Percentiles rank a stretch among this genome's conserved stretches.
phyloP scores from a whole-genome alignment of 345 rosid genomes.

The Syzygium grande region DNA sequence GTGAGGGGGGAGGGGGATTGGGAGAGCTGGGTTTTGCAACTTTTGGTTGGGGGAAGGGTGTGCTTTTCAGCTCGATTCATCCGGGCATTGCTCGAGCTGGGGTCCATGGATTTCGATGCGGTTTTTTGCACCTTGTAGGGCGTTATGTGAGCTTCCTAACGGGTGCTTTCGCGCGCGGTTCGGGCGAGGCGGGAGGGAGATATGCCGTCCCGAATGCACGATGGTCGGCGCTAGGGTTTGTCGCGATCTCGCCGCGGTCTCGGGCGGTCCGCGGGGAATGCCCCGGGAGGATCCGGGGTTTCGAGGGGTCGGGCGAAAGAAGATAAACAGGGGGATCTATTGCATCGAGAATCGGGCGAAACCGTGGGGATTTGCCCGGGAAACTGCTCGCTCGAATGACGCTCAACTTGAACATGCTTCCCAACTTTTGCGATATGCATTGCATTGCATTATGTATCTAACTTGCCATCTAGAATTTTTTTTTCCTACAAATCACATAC shows the following conservation, averaged over 20 bases:
- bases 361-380: conserved; percentile 5
- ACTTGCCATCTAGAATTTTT: not conserved
- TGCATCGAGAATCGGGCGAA: conserved; percentile 11
- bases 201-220: conserved; percentile 19
- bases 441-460: not conserved
- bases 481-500: not conserved
- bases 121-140: conserved; percentile 15
- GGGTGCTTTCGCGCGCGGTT: not conserved
- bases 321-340: conserved; percentile 14
- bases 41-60: conserved; percentile 24
- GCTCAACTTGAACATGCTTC: conserved; percentile 24
- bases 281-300: not conserved
- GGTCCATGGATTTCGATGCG: conserved; percentile 3
- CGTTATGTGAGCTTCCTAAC: conserved; percentile 38
- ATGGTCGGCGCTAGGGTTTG: conserved; percentile 52
- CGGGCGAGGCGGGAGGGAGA: conserved; percentile 4
- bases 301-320: not conserved
- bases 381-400: not conserved
- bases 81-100: conserved; percentile 12
- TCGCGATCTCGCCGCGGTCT: conserved; percentile 37
- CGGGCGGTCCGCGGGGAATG: conserved; percentile 11
- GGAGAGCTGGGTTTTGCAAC: conserved; percentile 4
- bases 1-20: not conserved
- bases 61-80: conserved; percentile 53
- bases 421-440: not conserved